Percentiles rank a stretch among this genome's conserved stretches.
Conservation (phyloP, 345 rosid genomes). For the Anastatica hierochuntica region DNA sequence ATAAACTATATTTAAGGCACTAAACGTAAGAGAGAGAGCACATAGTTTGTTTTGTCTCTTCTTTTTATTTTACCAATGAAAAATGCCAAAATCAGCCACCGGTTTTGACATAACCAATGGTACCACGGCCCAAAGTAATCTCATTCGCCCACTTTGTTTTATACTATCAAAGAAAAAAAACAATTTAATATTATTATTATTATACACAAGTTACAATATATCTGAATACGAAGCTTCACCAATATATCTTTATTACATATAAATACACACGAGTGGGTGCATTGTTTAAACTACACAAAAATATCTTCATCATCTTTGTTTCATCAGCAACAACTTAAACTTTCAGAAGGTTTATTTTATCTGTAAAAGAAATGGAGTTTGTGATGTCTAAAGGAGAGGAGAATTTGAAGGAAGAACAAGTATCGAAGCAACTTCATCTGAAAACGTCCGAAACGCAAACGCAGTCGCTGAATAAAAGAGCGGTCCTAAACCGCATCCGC, state of each 20-base stretch:
- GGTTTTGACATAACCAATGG: slow-evolving; percentile 22
- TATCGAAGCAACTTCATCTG: slow-evolving; percentile 23
- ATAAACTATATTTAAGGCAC: too few relatives aligned
- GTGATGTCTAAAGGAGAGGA: slow-evolving; percentile 13
- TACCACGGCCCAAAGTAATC: slow-evolving; percentile 11
- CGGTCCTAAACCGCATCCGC: slow-evolving; percentile 28
- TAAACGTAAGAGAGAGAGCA: too few relatives aligned
- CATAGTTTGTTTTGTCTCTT: too few relatives aligned
- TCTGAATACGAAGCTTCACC: slow-evolving; percentile 17
- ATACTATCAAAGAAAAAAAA: too few relatives aligned
- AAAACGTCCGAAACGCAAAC: slow-evolving; percentile 21
- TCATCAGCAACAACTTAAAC: neutral
- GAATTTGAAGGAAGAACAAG: slow-evolving; percentile 20
- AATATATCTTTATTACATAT: slow-evolving; percentile 6
- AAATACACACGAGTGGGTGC: neutral
- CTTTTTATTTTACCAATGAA: neutral
- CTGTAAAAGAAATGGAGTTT: slow-evolving; percentile 7
- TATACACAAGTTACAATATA: neutral
- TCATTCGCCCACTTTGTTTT: too few relatives aligned
- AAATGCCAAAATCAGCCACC: slow-evolving; percentile 26
- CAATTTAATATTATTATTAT: neutral
- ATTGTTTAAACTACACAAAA: neutral
- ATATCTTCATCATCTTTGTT: neutral
- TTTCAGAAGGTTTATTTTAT: neutral
- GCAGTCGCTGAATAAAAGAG: slow-evolving; percentile 24